phyloP scores from a whole-genome alignment of 371 early-diverging fungal species.

The Cokeromyces recurvatus region DNA sequence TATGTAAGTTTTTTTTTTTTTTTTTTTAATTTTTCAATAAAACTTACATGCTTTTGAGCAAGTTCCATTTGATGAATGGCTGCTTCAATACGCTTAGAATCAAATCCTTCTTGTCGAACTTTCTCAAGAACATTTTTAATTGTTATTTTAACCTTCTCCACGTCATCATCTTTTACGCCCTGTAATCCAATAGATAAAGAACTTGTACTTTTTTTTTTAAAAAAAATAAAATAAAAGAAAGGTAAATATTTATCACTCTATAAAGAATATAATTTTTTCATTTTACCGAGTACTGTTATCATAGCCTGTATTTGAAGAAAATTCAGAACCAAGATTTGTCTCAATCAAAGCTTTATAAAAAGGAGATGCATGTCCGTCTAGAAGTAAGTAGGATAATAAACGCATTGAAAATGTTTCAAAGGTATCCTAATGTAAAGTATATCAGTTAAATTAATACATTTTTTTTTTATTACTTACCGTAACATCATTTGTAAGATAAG shows the following conservation, averaged over 20 bases:
- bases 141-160: conserved; percentile 62
- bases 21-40: neutral
- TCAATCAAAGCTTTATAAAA: conserved; percentile 95
- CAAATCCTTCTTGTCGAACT: conserved; percentile 73
- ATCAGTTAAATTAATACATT: neutral
- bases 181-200: conserved; percentile 67
- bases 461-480: conserved; percentile 39
- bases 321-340: conserved; percentile 88
- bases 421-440: conserved; percentile 46
- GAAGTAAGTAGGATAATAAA: conserved; percentile 73
- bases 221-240: neutral
- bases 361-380: conserved; percentile 88
- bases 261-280: too few relatives aligned
- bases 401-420: conserved; percentile 82
- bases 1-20: neutral
- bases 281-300: conserved; percentile 62
- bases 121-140: conserved; percentile 66
- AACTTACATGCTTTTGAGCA: conserved; percentile 76
- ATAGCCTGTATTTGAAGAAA: conserved; percentile 87
- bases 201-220: conserved; percentile 28
- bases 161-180: conserved; percentile 56
- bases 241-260: too few relatives aligned
- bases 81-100: conserved; percentile 75
- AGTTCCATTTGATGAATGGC: conserved; percentile 89
- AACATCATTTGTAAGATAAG: conserved; percentile 76